These are phyloP conservation scores for Fusarium odoratissimum DNA, from an alignment of 2,329 filamentous ascomycete genomes.

Conservation along the genomic window DNA sequence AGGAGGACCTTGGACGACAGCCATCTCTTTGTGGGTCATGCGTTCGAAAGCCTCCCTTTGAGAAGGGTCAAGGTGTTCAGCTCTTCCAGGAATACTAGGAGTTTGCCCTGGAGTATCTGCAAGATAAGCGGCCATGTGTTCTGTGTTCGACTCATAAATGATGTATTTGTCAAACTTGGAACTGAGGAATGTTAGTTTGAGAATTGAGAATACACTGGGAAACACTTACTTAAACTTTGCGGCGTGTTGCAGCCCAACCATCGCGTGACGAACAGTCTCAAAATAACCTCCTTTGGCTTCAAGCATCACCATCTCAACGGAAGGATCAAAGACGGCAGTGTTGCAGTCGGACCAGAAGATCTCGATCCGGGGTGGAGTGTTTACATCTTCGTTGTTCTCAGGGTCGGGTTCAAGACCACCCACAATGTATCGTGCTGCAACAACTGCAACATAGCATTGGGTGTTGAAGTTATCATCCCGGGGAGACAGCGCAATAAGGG, in stretches of 20 bases:
- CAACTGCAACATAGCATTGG: slow-evolving; percentile 75
- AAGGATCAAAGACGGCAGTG: slow-evolving; percentile 75
- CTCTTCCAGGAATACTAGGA: not conserved
- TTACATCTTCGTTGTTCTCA: slow-evolving; percentile 31
- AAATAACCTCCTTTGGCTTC: slow-evolving; percentile 80
- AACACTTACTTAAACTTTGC: slow-evolving; percentile 62
- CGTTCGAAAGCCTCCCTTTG: slow-evolving; percentile 75
- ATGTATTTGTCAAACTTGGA: slow-evolving; percentile 74
- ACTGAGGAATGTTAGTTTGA: slow-evolving; percentile 41
- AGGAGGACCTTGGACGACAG: slow-evolving; percentile 86
- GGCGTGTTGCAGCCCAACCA: slow-evolving; percentile 76
- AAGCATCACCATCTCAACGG: slow-evolving; percentile 79
- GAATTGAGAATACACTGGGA: slow-evolving; percentile 1
- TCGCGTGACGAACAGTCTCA: slow-evolving; percentile 78
- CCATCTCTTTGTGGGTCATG: slow-evolving; percentile 77
- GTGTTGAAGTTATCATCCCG: slow-evolving; percentile 70
- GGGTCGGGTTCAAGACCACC: slow-evolving; percentile 68
- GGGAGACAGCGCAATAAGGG: slow-evolving; percentile 64
- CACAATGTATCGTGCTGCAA: slow-evolving; percentile 75
- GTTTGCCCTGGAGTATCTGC: not conserved
- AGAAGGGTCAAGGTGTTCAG: slow-evolving; percentile 70
- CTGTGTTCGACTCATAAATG: slow-evolving; percentile 56
- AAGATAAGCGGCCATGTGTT: slow-evolving; percentile 49
- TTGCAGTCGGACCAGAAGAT: slow-evolving; percentile 73
- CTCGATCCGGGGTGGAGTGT: slow-evolving; percentile 75